Conservation (phyloP, 306 rosid genomes). For the Cucurbita moschata region DNA sequence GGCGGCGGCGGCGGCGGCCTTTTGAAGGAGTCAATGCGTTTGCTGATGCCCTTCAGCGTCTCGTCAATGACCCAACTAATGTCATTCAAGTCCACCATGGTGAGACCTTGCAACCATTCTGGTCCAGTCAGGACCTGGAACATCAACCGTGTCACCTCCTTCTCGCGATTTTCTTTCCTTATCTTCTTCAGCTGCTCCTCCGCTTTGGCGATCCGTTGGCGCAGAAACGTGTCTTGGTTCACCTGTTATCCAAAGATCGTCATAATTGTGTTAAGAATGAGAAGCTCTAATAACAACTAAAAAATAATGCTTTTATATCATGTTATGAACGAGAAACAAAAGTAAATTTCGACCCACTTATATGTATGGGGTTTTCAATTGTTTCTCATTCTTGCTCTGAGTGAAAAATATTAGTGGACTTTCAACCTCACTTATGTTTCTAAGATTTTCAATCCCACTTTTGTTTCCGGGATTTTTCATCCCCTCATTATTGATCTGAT, state of each 20-base stretch:
- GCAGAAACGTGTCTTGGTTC: constrained; percentile 15
- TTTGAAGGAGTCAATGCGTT: neutral
- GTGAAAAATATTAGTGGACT: no score
- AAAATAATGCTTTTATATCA: no score
- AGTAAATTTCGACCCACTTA: no score
- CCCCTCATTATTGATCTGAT: no score
- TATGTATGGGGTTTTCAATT: no score
- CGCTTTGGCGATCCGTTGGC: constrained; percentile 11
- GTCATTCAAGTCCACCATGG: constrained; percentile 14
- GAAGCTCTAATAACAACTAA: no score
- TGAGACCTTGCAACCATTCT: neutral
- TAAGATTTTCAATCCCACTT: no score
- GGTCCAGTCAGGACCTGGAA: constrained; percentile 6
- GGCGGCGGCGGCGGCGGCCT: neutral
- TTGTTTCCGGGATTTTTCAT: no score
- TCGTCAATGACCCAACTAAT: constrained; percentile 18
- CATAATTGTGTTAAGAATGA: no score
- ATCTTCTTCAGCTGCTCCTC: constrained; percentile 14
- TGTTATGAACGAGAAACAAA: no score
- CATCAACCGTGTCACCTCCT: constrained; percentile 11
- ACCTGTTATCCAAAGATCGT: neutral
- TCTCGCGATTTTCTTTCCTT: constrained; percentile 11
- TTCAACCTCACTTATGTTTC: no score
- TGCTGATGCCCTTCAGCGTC: constrained; percentile 7
- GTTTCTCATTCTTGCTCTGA: no score